Evolutionary conservation across 1,139 yeast genomes (phyloP), one percentile per base, ranked within the genome.

Genomic region (Geotrichum australiense): DNA sequence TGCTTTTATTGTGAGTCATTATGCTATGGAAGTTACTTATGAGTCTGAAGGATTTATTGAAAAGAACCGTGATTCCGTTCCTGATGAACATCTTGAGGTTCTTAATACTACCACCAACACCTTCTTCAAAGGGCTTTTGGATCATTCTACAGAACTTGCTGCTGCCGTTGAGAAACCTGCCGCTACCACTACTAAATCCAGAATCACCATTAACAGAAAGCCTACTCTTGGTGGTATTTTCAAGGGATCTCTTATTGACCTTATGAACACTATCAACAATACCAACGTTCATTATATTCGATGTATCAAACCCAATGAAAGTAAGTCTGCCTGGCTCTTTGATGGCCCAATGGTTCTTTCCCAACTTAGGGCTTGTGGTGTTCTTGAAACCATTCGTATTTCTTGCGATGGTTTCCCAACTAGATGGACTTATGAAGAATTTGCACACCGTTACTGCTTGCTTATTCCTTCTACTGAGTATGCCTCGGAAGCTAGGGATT

Each of bases 321-420:
- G 78, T 47, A 91, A 91, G 64, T 80, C 77, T 46, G 95, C 98
- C 3, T 91, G 98, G 98, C 82, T 80, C 59, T 91, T 91, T 65
- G 96, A 87, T 58, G 87, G 95, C 24, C 73, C 89, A 42, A 87
- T 91, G 96, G 98, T 91, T 35, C 71, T 91, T 50, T 81, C 94
- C 5, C 98, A 91, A 64, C 73, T 91, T 52, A 78, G 98, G 58
- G 98, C 98, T 12, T 91, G 98, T 71, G 98, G 98, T 78, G 98
- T 91, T 39, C 71, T 91, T 53, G 98, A 93, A 64, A 91, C 98
- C 1, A 91, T 91, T 58, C 73, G 95, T 55, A 91, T 91, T 41
- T 89, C 97, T 7, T 89, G 96, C 66, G 97, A 96, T 39, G 98
- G 98, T 28, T 91, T 87, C 73, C 98, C 98, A 24, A 82, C 96